Evolutionary conservation across 805 yeast genomes (phyloP).

Genomic region (Tetrapisispora taiwanensis): DNA sequence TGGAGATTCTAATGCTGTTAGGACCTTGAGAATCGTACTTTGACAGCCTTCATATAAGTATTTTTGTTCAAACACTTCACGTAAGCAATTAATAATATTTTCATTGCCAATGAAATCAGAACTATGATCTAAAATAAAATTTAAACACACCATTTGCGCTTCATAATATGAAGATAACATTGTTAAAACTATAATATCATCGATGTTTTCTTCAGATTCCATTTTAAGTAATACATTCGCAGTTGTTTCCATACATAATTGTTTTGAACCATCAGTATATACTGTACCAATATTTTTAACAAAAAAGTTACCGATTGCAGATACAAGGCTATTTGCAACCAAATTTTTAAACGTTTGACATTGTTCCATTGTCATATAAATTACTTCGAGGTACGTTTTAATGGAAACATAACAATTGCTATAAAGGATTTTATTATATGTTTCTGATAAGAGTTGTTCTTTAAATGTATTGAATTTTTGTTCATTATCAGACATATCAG

Average conservation of each 20-base stretch:
- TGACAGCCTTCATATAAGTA: conserved; percentile 37
- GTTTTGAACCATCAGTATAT: conserved; percentile 40
- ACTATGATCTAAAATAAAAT: conserved; percentile 17
- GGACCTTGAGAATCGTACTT: conserved; percentile 31
- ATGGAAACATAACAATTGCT: conserved; percentile 28
- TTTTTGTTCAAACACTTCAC: conserved; percentile 19
- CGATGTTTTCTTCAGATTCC: conserved; percentile 13
- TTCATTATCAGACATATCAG: neutral
- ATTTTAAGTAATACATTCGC: conserved; percentile 24
- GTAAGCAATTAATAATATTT: conserved; percentile 9
- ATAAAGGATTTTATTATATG: conserved; percentile 10
- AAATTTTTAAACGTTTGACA: too few species aligned
- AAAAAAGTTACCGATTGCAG: conserved; percentile 31
- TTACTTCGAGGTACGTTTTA: conserved; percentile 26
- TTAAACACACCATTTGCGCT: conserved; percentile 36
- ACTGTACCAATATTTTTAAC: conserved; percentile 19
- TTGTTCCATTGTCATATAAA: neutral
- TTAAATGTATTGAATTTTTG: neutral
- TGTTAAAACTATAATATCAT: conserved; percentile 27
- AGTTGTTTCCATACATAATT: conserved; percentile 34
- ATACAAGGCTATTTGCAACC: conserved; percentile 4
- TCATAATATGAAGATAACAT: conserved; percentile 35
- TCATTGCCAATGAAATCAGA: conserved; percentile 1
- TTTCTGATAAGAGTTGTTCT: neutral
- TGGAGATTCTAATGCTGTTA: conserved; percentile 19